These are phyloP conservation scores for Zygnema cylindricum DNA, from an alignment of 139 green algal species.

Conservation along the genomic window DNA sequence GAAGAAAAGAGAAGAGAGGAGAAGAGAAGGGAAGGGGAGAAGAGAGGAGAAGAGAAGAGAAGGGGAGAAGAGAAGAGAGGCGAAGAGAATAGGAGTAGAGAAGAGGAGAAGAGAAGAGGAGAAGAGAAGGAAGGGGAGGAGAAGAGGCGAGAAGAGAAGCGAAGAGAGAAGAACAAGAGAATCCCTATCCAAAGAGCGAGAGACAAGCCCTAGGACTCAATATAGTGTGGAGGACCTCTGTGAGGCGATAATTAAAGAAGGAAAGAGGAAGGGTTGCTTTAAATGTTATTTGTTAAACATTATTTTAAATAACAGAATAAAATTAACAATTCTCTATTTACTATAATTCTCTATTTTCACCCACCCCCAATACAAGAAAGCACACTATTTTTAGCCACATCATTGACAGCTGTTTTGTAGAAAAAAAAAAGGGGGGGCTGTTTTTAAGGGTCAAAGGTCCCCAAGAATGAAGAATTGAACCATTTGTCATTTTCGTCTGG, in stretches of 20 bases:
- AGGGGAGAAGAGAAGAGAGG: not conserved
- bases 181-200: too few species aligned
- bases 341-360: too few species aligned
- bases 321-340: too few species aligned
- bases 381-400: not conserved
- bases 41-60: not conserved
- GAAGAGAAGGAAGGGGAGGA: not conserved
- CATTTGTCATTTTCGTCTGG: not conserved
- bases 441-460: not conserved
- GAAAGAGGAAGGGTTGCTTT: too few species aligned
- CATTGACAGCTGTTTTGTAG: not conserved
- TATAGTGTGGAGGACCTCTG: not conserved
- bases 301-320: too few species aligned
- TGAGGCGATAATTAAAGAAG: too few species aligned
- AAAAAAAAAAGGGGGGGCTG: not conserved
- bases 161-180: not conserved
- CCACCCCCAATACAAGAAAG: slow-evolving; percentile 10
- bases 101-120: not conserved
- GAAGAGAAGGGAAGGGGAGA: not conserved
- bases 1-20: not conserved
- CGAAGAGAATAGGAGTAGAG: not conserved
- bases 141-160: not conserved
- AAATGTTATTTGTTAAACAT: too few species aligned
- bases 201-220: not conserved
- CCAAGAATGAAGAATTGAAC: not conserved